Base-by-base conservation (phyloP, 441 rosid genomes). In the Croton setiger region DNA sequence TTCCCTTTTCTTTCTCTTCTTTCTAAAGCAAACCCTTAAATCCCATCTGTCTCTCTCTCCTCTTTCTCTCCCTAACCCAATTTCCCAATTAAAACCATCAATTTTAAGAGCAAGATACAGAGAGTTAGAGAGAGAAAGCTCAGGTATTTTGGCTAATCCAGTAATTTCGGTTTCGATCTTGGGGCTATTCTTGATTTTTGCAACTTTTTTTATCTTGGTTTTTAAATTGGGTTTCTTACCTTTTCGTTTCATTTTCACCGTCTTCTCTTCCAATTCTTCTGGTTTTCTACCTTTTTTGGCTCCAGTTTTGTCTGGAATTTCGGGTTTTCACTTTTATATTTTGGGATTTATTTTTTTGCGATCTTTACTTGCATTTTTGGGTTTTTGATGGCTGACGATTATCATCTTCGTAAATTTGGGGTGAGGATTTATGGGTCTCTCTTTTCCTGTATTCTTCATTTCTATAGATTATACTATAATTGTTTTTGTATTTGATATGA, bases 311-410 rank as follows among this genome's bases (percentile, higher is more conserved):
- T 31, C 54, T 53, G 33, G 13, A 53, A 21, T 23, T 53, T 53
- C 0, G 35, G 58, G 58, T 53, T 53, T 27, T 11, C 23, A 10
- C 9, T 65, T 68, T 68, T 44, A 54, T 51, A 37, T 23, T 52
- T 58, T 52, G 9, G 20, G 1, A 63, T 72, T 35, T 23, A 4
- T 27, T 14, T 69, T 21, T n/a, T n/a, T n/a, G n/a, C 66, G 58
- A 73, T 43, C 66, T 41, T 33, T 27, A 23, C 4, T 72, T 43
- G 51, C 37, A 18, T 53, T 72, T 17, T 48, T 59, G 66, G 39
- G 37, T 52, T 18, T 76, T 78, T 72, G 58, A 88, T 88, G 94
- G 89, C 76, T 49, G 76, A 75, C 64, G 80, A 70, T 48, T 76
- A 33, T 71, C 74, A 64, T 68, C 83, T 78, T 41, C 88, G 66